A percentile compares a stretch with the other conserved stretches of the same genome.
phyloP scores from a whole-genome alignment of 371 early-diverging fungal species.

The Mortierella sp. region DNA sequence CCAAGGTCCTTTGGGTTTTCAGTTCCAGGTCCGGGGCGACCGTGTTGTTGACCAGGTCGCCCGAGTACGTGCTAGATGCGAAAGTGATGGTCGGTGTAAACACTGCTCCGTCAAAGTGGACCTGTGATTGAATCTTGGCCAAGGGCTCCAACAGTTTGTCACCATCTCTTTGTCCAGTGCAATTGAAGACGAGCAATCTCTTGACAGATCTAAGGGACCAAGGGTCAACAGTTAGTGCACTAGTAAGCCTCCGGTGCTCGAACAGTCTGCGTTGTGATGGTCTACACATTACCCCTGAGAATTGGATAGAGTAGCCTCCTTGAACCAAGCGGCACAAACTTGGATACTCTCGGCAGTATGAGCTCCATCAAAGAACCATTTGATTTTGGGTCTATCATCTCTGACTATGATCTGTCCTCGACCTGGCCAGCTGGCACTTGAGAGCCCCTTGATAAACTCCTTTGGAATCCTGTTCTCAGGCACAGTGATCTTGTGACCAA shows the following conservation, averaged over 20 bases:
- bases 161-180: conserved; percentile 85
- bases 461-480: conserved; percentile 53
- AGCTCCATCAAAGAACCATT: conserved; percentile 93
- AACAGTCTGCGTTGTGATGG: no score
- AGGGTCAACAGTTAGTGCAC: not conserved
- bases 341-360: conserved; percentile 90
- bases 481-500: conserved; percentile 48
- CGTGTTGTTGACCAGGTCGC: conserved; percentile 75
- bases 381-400: conserved; percentile 58
- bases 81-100: conserved; percentile 84
- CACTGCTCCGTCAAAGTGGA: conserved; percentile 70
- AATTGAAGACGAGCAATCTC: conserved; percentile 85
- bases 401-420: conserved; percentile 77
- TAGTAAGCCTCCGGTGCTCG: no score
- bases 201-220: conserved; percentile 17
- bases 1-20: conserved; percentile 41
- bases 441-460: conserved; percentile 69
- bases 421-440: conserved; percentile 87
- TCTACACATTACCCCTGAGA: conserved; percentile 27
- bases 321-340: conserved; percentile 83
- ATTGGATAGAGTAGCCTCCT: conserved; percentile 37
- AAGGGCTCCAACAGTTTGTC: conserved; percentile 64
- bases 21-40: conserved; percentile 66
- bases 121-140: conserved; percentile 52
- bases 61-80: conserved; percentile 45